Evolutionary conservation across 257 asterid genomes (phyloP).

Genomic region (Fraxinus pennsylvanica): DNA sequence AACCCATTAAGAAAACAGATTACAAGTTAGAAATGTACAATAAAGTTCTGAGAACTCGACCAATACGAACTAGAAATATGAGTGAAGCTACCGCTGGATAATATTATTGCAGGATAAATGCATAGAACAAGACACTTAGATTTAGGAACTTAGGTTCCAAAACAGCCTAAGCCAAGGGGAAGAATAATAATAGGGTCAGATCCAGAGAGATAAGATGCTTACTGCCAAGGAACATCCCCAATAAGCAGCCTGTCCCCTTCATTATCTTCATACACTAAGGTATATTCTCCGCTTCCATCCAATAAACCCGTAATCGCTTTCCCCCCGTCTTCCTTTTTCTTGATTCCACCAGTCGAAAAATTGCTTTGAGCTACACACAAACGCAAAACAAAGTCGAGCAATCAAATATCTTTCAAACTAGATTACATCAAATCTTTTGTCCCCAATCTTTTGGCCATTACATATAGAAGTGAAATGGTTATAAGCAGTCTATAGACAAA

Average conservation of each 20-base stretch:
- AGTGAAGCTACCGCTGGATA: too few species aligned
- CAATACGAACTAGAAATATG: not conserved
- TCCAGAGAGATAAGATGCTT: constrained; percentile 48
- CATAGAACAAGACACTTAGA: too few species aligned
- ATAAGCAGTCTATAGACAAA: too few species aligned
- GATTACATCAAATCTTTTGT: not conserved
- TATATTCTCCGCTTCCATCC: constrained; percentile 89
- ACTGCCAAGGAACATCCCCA: constrained; percentile 99
- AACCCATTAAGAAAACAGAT: not conserved
- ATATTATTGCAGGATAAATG: too few species aligned
- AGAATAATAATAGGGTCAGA: constrained; percentile 14
- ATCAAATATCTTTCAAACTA: not conserved
- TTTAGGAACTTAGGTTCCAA: not conserved
- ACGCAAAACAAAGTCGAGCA: not conserved
- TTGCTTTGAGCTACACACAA: constrained; percentile 60
- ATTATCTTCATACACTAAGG: constrained; percentile 92
- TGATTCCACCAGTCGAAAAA: constrained; percentile 35
- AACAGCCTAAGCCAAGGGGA: constrained; percentile 18
- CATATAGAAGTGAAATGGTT: too few species aligned
- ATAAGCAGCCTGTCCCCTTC: constrained; percentile 99
- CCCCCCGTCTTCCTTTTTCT: constrained; percentile 45
- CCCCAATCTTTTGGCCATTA: too few species aligned
- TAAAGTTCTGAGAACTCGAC: not conserved
- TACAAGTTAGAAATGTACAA: not conserved
- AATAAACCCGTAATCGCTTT: constrained; percentile 56